These are phyloP conservation scores for Wickerhamiella musiphila DNA, from an alignment of 805 yeast species.

Conservation along the genomic window DNA sequence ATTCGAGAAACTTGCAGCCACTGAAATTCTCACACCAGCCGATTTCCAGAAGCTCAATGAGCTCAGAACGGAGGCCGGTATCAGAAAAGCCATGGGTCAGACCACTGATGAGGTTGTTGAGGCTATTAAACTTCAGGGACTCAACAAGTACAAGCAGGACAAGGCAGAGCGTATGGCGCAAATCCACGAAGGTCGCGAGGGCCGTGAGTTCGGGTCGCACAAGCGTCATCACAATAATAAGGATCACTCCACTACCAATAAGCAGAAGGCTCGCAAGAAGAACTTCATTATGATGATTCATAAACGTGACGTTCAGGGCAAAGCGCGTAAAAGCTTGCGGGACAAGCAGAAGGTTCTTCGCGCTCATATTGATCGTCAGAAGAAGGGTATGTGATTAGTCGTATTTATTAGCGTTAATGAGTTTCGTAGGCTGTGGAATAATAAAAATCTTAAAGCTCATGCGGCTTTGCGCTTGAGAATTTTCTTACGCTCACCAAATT, in stretches of 20 bases:
- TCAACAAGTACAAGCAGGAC: constrained; percentile 58
- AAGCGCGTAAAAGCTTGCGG: constrained; percentile 72
- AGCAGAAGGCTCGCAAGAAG: constrained; percentile 95
- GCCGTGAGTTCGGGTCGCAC: constrained; percentile 76
- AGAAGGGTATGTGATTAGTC: constrained; percentile 47
- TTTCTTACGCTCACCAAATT: constrained; percentile 59
- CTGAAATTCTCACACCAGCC: constrained; percentile 83
- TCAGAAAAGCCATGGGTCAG: constrained; percentile 46
- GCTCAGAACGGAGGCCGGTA: constrained; percentile 67
- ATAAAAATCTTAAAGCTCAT: neutral
- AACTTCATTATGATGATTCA: constrained; percentile 98
- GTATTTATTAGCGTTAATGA: neutral
- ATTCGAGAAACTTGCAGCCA: constrained; percentile 46
- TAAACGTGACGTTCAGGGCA: constrained; percentile 85
- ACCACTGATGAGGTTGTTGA: constrained; percentile 75
- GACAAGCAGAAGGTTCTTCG: constrained; percentile 75
- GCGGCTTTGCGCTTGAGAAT: constrained; percentile 25
- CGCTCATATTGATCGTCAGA: constrained; percentile 80
- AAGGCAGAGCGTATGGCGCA: constrained; percentile 83
- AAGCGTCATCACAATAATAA: constrained; percentile 48
- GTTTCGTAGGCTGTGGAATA: neutral
- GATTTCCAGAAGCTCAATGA: constrained; percentile 94
- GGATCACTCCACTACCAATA: constrained; percentile 80
- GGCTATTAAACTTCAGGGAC: constrained; percentile 58
- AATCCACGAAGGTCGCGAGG: constrained; percentile 84